phyloP scores from a whole-genome alignment of 257 asterid genomes.

The Thymus quinquecostatus region DNA sequence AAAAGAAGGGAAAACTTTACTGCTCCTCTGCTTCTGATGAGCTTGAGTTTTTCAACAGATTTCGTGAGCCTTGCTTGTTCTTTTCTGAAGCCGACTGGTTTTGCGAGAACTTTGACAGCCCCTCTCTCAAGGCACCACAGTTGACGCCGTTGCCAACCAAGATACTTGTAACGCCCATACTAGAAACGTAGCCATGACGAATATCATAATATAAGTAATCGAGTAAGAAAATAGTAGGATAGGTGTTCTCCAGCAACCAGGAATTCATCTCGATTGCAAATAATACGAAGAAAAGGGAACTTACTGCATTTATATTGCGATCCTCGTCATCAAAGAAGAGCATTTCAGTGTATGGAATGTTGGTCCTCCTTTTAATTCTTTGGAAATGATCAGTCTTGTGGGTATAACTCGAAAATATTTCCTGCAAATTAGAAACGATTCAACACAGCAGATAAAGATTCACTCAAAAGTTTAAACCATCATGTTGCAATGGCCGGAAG shows the following conservation, averaged over 20 bases:
- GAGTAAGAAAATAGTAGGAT: conserved; percentile 8
- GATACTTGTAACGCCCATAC: conserved; percentile 77
- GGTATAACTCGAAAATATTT: conserved; percentile 82
- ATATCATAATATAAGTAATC: not conserved
- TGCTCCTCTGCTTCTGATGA: conserved; percentile 40
- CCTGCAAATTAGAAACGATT: conserved; percentile 51
- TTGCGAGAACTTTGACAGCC: conserved; percentile 57
- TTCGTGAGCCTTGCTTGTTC: conserved; percentile 49
- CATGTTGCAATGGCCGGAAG: not conserved
- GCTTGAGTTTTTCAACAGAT: conserved; percentile 43
- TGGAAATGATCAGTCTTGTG: conserved; percentile 93
- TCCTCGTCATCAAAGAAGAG: conserved; percentile 91
- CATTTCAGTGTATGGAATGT: conserved; percentile 72
- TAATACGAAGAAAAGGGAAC: conserved; percentile 27
- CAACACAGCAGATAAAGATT: conserved; percentile 25
- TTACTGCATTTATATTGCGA: conserved; percentile 77
- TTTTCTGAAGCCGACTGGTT: conserved; percentile 41
- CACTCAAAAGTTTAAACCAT: conserved; percentile 8
- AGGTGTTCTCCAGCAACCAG: not conserved
- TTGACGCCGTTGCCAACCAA: conserved; percentile 74
- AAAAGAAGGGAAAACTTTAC: conserved; percentile 11
- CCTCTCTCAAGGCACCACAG: conserved; percentile 68
- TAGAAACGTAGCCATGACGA: conserved; percentile 52
- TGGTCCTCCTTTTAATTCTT: conserved; percentile 60
- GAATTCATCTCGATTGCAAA: not conserved